Conservation (phyloP, 2,329 filamentous ascomycete species). For the Metarhizium album region DNA sequence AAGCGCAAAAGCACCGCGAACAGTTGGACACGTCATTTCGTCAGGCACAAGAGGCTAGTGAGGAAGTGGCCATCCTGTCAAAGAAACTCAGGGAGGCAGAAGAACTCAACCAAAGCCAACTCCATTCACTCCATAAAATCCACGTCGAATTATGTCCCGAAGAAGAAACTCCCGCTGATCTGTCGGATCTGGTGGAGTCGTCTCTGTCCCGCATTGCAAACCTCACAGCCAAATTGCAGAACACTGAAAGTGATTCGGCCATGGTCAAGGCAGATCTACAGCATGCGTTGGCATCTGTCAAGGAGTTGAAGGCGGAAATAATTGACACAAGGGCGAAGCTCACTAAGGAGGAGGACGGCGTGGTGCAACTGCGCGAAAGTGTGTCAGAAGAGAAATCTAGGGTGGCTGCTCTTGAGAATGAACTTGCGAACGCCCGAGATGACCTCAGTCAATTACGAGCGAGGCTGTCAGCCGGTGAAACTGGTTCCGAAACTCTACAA, state of each 20-base stretch:
- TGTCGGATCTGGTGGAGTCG: conserved; percentile 46
- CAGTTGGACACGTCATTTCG: conserved; percentile 47
- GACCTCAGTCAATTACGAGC: conserved; percentile 58
- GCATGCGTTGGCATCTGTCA: conserved; percentile 41
- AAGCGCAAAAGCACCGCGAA: conserved; percentile 48
- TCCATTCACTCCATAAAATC: conserved; percentile 45
- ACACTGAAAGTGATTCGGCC: conserved; percentile 47
- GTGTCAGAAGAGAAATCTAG: conserved; percentile 44
- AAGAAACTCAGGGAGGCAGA: conserved; percentile 40
- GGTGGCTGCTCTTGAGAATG: conserved; percentile 41
- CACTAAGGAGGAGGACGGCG: conserved; percentile 38
- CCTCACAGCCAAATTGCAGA: conserved; percentile 47
- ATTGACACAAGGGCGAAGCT: conserved; percentile 41
- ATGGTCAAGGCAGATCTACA: conserved; percentile 55
- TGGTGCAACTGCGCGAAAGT: conserved; percentile 42
- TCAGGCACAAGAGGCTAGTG: conserved; percentile 43
- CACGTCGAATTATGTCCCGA: conserved; percentile 47
- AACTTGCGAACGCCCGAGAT: conserved; percentile 52
- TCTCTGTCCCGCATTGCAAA: conserved; percentile 48
- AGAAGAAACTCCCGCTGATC: conserved; percentile 42
- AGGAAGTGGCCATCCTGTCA: conserved; percentile 35
- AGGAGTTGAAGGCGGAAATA: conserved; percentile 47
- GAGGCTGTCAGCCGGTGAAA: conserved; percentile 73
- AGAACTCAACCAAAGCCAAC: conserved; percentile 39
- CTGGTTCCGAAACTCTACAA: conserved; percentile 67